A percentile compares a stretch with the other conserved stretches of the same genome.
Conservation (phyloP, 2,329 filamentous ascomycete genomes). For the Knoxdaviesia capensis region DNA sequence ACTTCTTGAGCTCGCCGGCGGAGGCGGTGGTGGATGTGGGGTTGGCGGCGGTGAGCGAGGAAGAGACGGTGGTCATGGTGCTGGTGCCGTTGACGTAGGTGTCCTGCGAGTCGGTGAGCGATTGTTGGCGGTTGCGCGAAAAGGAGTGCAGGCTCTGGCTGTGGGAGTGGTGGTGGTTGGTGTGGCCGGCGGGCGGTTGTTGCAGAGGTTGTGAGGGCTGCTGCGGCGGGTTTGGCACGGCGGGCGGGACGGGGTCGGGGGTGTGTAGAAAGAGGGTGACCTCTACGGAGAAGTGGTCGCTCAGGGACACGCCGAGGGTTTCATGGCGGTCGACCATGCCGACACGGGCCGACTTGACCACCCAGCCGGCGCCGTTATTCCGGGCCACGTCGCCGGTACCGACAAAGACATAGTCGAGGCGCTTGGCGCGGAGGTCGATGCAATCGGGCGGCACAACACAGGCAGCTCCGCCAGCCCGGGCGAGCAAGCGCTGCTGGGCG, state of each 20-base stretch:
- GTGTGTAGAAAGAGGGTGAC: constrained; percentile 43
- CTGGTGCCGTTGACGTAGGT: constrained; percentile 79
- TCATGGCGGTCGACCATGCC: constrained; percentile 71
- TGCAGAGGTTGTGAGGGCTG: constrained; percentile 7
- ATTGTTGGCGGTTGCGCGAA: too few relatives aligned
- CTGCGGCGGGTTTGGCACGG: constrained; percentile 1
- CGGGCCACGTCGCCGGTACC: constrained; percentile 23
- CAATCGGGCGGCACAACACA: constrained; percentile 40
- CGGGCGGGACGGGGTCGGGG: constrained; percentile 7
- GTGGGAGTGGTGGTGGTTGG: constrained; percentile 2
- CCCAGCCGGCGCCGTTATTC: constrained; percentile 32
- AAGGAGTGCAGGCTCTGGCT: too few relatives aligned
- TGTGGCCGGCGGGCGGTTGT: constrained; percentile 4
- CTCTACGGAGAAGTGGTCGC: constrained; percentile 86
- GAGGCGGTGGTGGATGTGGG: constrained; percentile 2
- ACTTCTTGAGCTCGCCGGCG: background rate
- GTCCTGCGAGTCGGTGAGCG: constrained; percentile 30
- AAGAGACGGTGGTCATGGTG: constrained; percentile 19
- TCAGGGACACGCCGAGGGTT: constrained; percentile 63
- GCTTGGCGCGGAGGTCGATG: constrained; percentile 56
- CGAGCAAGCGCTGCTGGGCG: constrained; percentile 44
- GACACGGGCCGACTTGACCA: constrained; percentile 49
- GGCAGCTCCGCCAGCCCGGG: constrained; percentile 30
- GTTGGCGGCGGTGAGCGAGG: constrained; percentile 5
- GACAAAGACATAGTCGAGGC: constrained; percentile 89